Evolutionary conservation across 78 protist species (phyloP), one percentile per base, ranked within the genome.

Genomic region (Dictyostelium purpureum): DNA sequence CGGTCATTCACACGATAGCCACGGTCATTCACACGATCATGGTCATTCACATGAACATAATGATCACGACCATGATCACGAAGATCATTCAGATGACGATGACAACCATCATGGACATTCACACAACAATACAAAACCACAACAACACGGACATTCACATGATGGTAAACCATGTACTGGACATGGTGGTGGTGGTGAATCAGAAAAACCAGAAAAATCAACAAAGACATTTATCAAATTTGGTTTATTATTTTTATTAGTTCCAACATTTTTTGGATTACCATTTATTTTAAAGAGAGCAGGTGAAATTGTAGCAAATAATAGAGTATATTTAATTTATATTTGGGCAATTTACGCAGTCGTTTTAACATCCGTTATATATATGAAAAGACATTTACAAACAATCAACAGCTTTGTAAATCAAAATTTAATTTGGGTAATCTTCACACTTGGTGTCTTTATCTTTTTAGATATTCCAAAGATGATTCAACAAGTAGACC

Each of bases 401-500:
- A 47, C 91, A 4, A 33, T 85, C 61, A 73, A 28, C 24, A 73
- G 73, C n/a, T 85, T 85, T 38, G 79, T 85, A 4, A 85, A 85
- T 56, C 91, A 85, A 49, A 85, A 85, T 59, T 79, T 85, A 4
- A 45, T 73, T 21, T 85, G 91, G 91, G 35, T 85, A 10, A 85
- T 85, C 28, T 56, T 73, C 31, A 51, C 91, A 45, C 35, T 85
- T 24, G 91, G 79, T 31, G 35, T 77, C 26, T 85, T 85, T 73
- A 85, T 85, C 2, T 65, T 85, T 43, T 65, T 85, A 35, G 91
- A 85, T 37, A 85, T 85, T 35, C 91, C 91, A 45, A 85, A 85
- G 75, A 85, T 85, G 91, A 85, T 85, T n/a, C 91, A 85, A 59
- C 91, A 85, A 33, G 91, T 85, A 31, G 81, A 70, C 4, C 74